These are phyloP conservation scores for Rubroshorea leprosula DNA, from an alignment of 345 rosid species.

Conservation along the genomic window DNA sequence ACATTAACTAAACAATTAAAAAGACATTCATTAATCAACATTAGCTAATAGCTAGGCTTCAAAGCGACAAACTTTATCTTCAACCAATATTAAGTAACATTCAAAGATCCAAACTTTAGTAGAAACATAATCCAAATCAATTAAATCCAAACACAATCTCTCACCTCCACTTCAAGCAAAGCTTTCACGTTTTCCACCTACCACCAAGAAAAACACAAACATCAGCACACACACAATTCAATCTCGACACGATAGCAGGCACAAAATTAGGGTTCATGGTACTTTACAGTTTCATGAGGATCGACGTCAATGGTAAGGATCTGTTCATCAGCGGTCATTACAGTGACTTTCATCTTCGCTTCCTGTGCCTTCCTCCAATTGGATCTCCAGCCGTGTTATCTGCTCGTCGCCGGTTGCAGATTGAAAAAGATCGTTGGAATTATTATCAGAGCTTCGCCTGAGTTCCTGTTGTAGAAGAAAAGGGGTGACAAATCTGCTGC, in stretches of 20 bases:
- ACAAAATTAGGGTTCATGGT: slow-evolving; percentile 24
- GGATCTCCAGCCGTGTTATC: too few species aligned
- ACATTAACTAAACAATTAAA: background rate
- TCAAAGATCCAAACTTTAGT: background rate
- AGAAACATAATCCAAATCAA: background rate
- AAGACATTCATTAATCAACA: too few species aligned
- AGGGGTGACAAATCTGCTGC: too few species aligned
- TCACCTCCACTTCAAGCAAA: slow-evolving; percentile 94
- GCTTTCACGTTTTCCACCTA: slow-evolving; percentile 97
- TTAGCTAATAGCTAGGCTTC: background rate
- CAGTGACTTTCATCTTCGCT: slow-evolving; percentile 69
- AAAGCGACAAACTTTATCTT: background rate
- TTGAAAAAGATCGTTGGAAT: too few species aligned
- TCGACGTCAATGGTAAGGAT: slow-evolving; percentile 79
- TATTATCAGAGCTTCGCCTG: too few species aligned
- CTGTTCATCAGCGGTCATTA: slow-evolving; percentile 86
- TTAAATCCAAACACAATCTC: slow-evolving; percentile 1
- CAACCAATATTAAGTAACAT: background rate
- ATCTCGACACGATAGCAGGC: background rate
- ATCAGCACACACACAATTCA: slow-evolving; percentile 10
- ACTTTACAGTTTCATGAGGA: slow-evolving; percentile 69
- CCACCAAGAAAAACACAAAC: background rate
- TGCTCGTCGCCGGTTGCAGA: too few species aligned
- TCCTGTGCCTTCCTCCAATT: background rate
- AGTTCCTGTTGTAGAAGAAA: too few species aligned